Base-by-base conservation (phyloP, 257 asterid species). In the Rhazya stricta region DNA sequence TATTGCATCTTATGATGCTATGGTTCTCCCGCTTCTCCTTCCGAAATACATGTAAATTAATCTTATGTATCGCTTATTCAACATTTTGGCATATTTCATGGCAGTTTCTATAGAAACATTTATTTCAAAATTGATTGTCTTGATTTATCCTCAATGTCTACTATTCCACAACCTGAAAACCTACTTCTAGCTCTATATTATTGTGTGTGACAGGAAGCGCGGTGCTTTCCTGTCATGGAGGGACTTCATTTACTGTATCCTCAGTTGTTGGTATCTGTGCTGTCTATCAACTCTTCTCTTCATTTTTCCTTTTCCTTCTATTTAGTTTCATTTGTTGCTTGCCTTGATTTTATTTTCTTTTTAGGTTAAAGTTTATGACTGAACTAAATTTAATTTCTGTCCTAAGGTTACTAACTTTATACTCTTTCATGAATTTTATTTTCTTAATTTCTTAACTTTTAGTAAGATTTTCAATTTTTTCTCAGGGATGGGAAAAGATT, bases 401-500 rank as follows among this genome's bases (percentile, higher is more conserved):
- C 9, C n/a, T 13, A 12, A 32, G 30, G 7, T 29, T 69, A 18
- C 2, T 29, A 42, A 66, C 11, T 21, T 19, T 50, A 15, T 18
- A 18, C 53, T 16, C 34, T 12, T 56, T 57, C 46, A 50, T 29
- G n/a, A n/a, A 25, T 66, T 66, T 46, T 76, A 66, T 10, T 43
- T n/a, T 83, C 41, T 39, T 71, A 62, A 75, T 81, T 68, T 77
- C 42, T 46, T 11, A 66, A 36, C 78, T 76, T n/a, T n/a, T 48
- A 67, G 57, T 77, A 67, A 63, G 60, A 54, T 23, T 79, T 71
- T 53, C 25, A 32, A 80, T 74, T 79, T 74, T 75, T 86, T 23
- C 72, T 67, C 90, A 92, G 99, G 99, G 98, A 57, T 95, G 99
- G 99, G 99, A 92, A 82, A 97, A 95, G 89, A 92, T 88, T 51